Base-by-base conservation (phyloP, 2,329 filamentous ascomycete genomes). In the Fusarium nanum region DNA sequence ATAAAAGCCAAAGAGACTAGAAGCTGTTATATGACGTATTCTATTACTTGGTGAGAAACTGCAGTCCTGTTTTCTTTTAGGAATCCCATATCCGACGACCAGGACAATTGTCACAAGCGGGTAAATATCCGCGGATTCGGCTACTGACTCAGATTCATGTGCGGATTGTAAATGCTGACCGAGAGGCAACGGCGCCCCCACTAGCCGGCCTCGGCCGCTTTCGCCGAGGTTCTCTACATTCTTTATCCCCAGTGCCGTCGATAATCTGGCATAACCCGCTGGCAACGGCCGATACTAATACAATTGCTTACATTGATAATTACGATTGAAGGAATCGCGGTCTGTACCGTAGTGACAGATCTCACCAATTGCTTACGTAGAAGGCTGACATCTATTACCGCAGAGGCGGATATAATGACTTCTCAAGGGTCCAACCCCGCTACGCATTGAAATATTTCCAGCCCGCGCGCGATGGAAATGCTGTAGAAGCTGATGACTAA, bases 121-220 rank as follows among this genome's bases (percentile, higher is more conserved):
- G n/a, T 64, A 14, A 56, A 49, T 44, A 60, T 32, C 60, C 62
- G 62, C 55, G 30, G 46, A 16, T 34, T 60, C 61, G 54, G 46
- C 37, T 60, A 65, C 60, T 60, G 67, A 65, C 56, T 68, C 63
- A 65, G 59, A 60, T 42, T 42, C n/a, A 68, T 54, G 56, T 30
- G 62, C 7, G 28, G 67, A 71, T 71, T 71, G 64, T 44, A 71
- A 71, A 71, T 71, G 68, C 68, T 71, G 56, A 71, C 68, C 49
- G 56, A 70, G 56, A 56, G 37, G 53, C 50, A 71, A 61, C 53
- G 45, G 56, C 25, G 34, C 54, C 68, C 68, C 53, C 68, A 68
- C 68, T 34, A 44, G 32, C 60, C 60, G 64, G 59, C 63, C 56
- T 71, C 64, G 68, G 64, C 52, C 62, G 68, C 68, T 49, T 71